Conservation (phyloP, 441 rosid genomes). For the Erodium texanum region DNA sequence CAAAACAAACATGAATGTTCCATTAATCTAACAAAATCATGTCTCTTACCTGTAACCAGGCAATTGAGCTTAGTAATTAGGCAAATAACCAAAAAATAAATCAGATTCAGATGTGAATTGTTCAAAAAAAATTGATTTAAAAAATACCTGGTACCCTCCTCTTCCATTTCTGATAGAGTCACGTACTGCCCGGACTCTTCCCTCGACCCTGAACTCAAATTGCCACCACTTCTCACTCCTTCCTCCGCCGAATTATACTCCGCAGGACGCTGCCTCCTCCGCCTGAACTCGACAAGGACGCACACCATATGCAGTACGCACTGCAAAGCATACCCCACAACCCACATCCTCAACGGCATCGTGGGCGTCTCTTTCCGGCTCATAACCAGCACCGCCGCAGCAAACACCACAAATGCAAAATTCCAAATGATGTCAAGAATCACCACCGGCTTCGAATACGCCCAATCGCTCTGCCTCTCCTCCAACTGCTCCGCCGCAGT, state of each 20-base stretch:
- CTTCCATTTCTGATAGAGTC: conserved; percentile 48
- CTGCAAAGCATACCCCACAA: conserved; percentile 70
- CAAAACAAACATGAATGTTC: neutral
- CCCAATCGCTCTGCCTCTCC: conserved; percentile 98
- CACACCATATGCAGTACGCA: conserved; percentile 82
- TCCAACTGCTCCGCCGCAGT: conserved; percentile 93
- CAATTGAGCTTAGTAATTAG: neutral
- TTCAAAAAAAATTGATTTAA: neutral
- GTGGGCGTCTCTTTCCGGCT: conserved; percentile 56
- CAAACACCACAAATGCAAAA: conserved; percentile 71
- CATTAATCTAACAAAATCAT: neutral
- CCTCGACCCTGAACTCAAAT: conserved; percentile 42
- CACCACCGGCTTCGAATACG: conserved; percentile 95
- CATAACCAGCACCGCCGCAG: conserved; percentile 48
- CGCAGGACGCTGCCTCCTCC: conserved; percentile 39
- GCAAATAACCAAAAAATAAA: neutral
- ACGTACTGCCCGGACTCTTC: conserved; percentile 53
- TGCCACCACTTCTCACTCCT: conserved; percentile 26
- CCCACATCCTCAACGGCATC: conserved; percentile 78
- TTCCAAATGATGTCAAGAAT: conserved; percentile 84
- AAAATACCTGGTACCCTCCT: conserved; percentile 36
- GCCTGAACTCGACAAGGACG: conserved; percentile 65
- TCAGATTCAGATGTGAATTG: neutral
- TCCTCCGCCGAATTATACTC: conserved; percentile 27
- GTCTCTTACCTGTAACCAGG: neutral